Conservation (phyloP, 2,329 filamentous ascomycete species). For the Lanzia echinophila region DNA sequence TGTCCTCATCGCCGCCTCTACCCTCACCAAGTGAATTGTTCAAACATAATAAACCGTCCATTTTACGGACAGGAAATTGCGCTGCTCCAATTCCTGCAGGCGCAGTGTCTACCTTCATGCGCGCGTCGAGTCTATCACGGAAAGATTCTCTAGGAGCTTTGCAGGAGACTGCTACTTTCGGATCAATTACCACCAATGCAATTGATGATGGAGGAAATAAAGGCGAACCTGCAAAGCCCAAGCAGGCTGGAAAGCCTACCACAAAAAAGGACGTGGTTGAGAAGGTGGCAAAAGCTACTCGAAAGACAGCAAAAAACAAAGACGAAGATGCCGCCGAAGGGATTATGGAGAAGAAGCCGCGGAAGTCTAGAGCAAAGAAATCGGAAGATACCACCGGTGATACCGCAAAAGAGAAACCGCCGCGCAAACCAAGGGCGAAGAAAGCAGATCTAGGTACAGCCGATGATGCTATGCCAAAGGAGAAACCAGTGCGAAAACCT, state of each 20-base stretch:
- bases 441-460: conserved; percentile 13
- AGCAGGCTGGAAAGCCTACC: conserved; percentile 6
- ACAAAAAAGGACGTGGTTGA: conserved; percentile 8
- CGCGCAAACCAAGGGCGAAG: conserved; percentile 19
- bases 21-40: conserved; percentile 46
- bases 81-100: conserved; percentile 34
- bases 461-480: conserved; percentile 9
- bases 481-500: conserved; percentile 11
- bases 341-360: conserved; percentile 13
- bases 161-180: conserved; percentile 5
- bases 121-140: conserved; percentile 31
- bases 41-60: conserved; percentile 30
- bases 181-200: neutral
- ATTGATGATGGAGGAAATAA: conserved; percentile 25
- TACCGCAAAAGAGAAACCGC: conserved; percentile 18
- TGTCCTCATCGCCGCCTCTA: conserved; percentile 32
- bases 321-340: conserved; percentile 1
- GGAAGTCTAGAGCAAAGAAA: conserved; percentile 21
- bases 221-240: conserved; percentile 21
- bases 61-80: conserved; percentile 33
- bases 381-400: conserved; percentile 2
- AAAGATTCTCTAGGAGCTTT: conserved; percentile 5
- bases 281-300: conserved; percentile 22
- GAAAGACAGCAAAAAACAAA: conserved; percentile 14
- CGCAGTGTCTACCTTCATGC: conserved; percentile 36